Evolutionary conservation across 1,284 basidiomycete genomes (phyloP).

Genomic region (Pisolithus thermaeus): DNA sequence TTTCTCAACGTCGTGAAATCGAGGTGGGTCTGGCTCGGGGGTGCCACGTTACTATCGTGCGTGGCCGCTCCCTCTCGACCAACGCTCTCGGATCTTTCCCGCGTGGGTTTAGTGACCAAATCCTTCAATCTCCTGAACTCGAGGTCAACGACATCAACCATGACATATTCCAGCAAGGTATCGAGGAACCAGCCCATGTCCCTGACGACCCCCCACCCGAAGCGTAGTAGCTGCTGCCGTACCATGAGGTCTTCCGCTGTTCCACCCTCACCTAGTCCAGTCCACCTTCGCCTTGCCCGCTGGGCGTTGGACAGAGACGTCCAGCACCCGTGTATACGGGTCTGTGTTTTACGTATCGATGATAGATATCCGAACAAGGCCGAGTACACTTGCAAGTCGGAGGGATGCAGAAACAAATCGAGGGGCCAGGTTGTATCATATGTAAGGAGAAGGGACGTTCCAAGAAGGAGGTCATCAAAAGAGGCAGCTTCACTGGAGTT

Average conservation of each 20-base stretch:
- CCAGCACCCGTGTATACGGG: conserved; percentile 77
- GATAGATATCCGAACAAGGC: conserved; percentile 80
- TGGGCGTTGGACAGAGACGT: conserved; percentile 77
- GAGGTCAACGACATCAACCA: conserved; percentile 86
- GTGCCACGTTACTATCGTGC: conserved; percentile 10
- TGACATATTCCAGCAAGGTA: conserved; percentile 73
- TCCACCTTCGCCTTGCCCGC: conserved; percentile 76
- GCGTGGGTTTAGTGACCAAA: conserved; percentile 38
- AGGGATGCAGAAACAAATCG: conserved; percentile 79
- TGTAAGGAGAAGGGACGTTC: conserved; percentile 66
- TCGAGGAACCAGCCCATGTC: conserved; percentile 92
- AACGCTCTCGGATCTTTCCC: conserved; percentile 19
- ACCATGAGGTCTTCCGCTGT: conserved; percentile 61
- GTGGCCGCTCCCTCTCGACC: conserved; percentile 7
- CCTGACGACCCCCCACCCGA: conserved; percentile 80
- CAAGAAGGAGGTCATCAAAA: conserved; percentile 73
- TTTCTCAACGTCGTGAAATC: conserved; percentile 82
- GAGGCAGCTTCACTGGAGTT: conserved; percentile 37
- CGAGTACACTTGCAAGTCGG: conserved; percentile 71
- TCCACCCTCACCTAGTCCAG: conserved; percentile 82
- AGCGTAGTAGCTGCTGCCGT: conserved; percentile 61
- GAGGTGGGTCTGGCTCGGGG: conserved; percentile 34
- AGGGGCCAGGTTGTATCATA: conserved; percentile 81
- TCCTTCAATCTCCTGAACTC: conserved; percentile 70
- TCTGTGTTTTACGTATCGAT: conserved; percentile 78